Base-by-base conservation (phyloP, 1,139 yeast species). In the Geotrichum candidum region DNA sequence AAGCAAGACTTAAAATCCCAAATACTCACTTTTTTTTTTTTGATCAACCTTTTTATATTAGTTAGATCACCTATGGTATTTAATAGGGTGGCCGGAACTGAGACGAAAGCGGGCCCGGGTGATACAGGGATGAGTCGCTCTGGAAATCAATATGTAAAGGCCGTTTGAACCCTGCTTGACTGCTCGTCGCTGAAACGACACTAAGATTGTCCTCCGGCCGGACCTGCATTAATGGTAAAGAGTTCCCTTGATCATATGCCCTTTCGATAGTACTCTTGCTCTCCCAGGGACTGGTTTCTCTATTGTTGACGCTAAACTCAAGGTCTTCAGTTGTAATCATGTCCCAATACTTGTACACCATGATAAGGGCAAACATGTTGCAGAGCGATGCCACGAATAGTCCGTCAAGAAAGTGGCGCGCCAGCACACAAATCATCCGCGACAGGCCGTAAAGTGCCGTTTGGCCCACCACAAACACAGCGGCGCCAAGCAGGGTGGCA, bases 301-400 rank as follows among this genome's bases (percentile, higher is more conserved):
- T 74, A 66, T 80, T 82, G 53, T 85, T 83, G 59, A 90, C 96
- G 58, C 94, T 85, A 73, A 94, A 94, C 76, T 94, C 99, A 69
- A 92, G 84, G 73, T 94, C 98, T 71, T 94, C 98, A 63, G 86
- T 84, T n/a, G 98, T 94, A 60, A 92, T 87, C 84, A 90, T 89
- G 38, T 92, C 97, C 97, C 98, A 94, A 69, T 86, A 90, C 76
- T 94, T 92, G 78, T 91, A 92, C 61, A 92, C 80, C 98, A 94
- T 92, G 96, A 94, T 91, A 61, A 88, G 78, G 9, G 96, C 82
- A 70, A 90, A 88, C 58, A 90, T 73, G 72, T 89, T 90, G 71
- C 96, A 84, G 54, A 90, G 70, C 41, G 95, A 82, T 31, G 92
- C 96, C 70, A 92, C 88, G 73, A 92, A 88, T 45, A 90, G 75